Evolutionary conservation across 1,284 basidiomycete species (phyloP).

Genomic region (Ganoderma multipileum): DNA sequence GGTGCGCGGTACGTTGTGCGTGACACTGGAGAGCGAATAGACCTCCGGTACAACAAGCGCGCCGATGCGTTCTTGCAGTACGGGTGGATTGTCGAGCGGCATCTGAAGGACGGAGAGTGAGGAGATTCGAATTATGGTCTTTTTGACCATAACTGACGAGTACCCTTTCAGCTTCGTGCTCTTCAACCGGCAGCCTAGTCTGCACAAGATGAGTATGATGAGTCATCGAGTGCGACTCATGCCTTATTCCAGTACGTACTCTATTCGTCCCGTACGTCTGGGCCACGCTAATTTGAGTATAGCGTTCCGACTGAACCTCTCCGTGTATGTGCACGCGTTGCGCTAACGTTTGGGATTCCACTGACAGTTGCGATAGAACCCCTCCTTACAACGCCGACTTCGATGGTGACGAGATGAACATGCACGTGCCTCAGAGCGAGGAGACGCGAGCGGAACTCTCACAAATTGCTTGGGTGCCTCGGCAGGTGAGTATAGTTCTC

Average conservation of each 20-base stretch:
- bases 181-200: slow-evolving; percentile 97
- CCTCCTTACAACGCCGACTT: slow-evolving; percentile 98
- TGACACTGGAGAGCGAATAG: slow-evolving; percentile 98
- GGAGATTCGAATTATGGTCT: slow-evolving; percentile 41
- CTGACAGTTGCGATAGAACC: slow-evolving; percentile 54
- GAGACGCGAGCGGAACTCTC: slow-evolving; percentile 98
- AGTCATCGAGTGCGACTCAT: slow-evolving; percentile 97
- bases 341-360: not conserved
- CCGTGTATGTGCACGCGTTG: slow-evolving; percentile 75
- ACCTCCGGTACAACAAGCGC: slow-evolving; percentile 97
- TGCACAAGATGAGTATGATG: slow-evolving; percentile 99
- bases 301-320: slow-evolving; percentile 97
- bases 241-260: slow-evolving; percentile 94
- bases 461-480: slow-evolving; percentile 99
- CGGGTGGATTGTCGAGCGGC: slow-evolving; percentile 98
- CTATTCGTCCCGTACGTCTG: not conserved
- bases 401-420: slow-evolving; percentile 99
- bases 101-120: slow-evolving; percentile 97
- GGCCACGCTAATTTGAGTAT: slow-evolving; percentile 37
- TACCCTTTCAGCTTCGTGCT: slow-evolving; percentile 76
- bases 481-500: slow-evolving; percentile 64
- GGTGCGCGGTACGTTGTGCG: slow-evolving; percentile 98
- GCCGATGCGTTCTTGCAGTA: slow-evolving; percentile 98
- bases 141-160: not conserved
- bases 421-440: slow-evolving; percentile 98